A percentile compares a stretch with the other conserved stretches of the same genome.
Evolutionary conservation across 1,284 basidiomycete genomes (phyloP).

Genomic region (Tylopilus orsonianus): DNA sequence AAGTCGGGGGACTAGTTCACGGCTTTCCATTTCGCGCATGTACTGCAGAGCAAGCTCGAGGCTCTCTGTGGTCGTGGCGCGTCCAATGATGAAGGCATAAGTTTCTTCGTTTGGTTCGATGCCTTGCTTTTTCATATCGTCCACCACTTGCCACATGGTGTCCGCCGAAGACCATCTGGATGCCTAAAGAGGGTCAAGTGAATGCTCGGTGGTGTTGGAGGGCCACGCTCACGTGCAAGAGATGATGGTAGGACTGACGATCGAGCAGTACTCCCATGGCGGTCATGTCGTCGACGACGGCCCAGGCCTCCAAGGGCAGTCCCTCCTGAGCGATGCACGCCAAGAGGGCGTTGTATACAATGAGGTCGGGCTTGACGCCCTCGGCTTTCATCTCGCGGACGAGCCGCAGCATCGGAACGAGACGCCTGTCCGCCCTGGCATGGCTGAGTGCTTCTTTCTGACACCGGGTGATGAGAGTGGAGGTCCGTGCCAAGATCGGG

Average conservation of each 20-base stretch:
- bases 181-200: slow-evolving; percentile 33
- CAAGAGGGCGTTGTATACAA: slow-evolving; percentile 58
- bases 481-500: slow-evolving; percentile 29
- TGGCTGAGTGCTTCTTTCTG: slow-evolving; percentile 41
- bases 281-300: slow-evolving; percentile 73
- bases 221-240: slow-evolving; percentile 52
- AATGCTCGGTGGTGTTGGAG: slow-evolving; percentile 2
- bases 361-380: slow-evolving; percentile 47
- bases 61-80: slow-evolving; percentile 46
- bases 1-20: slow-evolving; percentile 49
- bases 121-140: slow-evolving; percentile 48
- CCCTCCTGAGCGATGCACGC: slow-evolving; percentile 43
- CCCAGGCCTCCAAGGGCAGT: slow-evolving; percentile 56
- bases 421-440: slow-evolving; percentile 30
- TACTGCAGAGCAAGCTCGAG: slow-evolving; percentile 64
- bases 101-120: slow-evolving; percentile 52
- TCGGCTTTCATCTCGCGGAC: slow-evolving; percentile 57
- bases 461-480: slow-evolving; percentile 35
- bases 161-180: slow-evolving; percentile 32
- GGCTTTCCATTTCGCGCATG: slow-evolving; percentile 50
- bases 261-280: slow-evolving; percentile 57
- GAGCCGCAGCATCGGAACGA: slow-evolving; percentile 29
- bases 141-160: slow-evolving; percentile 36
- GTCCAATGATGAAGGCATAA: slow-evolving; percentile 53
- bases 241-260: slow-evolving; percentile 57